Evolutionary conservation across 2,329 filamentous ascomycete species (phyloP).

Genomic region (Aspergillus sp.): DNA sequence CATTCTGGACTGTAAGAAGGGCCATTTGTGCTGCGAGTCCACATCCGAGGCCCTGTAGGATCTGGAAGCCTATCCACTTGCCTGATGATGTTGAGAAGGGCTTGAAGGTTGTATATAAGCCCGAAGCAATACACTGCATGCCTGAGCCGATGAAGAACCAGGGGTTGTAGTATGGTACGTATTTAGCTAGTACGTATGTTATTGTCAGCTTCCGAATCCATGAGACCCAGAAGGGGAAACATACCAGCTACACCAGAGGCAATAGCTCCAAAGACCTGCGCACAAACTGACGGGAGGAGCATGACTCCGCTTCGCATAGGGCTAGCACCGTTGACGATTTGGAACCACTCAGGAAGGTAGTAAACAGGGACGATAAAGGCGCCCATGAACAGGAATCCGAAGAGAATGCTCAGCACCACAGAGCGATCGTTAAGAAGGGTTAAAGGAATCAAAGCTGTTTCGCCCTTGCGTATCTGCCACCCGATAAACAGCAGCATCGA

Average conservation of each 20-base stretch:
- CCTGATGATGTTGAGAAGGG: background rate
- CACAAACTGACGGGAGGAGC: constrained; percentile 9
- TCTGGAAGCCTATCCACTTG: constrained; percentile 7
- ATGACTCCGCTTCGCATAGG: constrained; percentile 11
- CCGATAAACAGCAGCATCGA: background rate
- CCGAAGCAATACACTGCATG: constrained; percentile 5
- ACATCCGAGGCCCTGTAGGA: constrained; percentile 9
- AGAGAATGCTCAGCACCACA: background rate
- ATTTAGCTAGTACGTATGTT: background rate
- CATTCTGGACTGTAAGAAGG: constrained; percentile 8
- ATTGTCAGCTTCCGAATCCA: too few species aligned
- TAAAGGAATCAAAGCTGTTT: constrained; percentile 1
- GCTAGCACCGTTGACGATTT: constrained; percentile 8
- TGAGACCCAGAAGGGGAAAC: background rate
- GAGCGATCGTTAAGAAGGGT: background rate
- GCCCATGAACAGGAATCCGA: background rate
- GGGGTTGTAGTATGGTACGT: constrained; percentile 3
- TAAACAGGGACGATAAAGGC: constrained; percentile 10
- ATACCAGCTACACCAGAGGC: background rate
- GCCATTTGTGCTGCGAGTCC: constrained; percentile 6
- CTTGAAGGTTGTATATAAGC: constrained; percentile 10
- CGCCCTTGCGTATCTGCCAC: background rate
- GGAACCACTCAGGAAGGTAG: constrained; percentile 17
- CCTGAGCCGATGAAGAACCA: constrained; percentile 10
- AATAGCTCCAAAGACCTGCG: constrained; percentile 8